Evolutionary conservation across 139 green algal genomes (phyloP).

Genomic region (Deuterostichococcus epilithicus): DNA sequence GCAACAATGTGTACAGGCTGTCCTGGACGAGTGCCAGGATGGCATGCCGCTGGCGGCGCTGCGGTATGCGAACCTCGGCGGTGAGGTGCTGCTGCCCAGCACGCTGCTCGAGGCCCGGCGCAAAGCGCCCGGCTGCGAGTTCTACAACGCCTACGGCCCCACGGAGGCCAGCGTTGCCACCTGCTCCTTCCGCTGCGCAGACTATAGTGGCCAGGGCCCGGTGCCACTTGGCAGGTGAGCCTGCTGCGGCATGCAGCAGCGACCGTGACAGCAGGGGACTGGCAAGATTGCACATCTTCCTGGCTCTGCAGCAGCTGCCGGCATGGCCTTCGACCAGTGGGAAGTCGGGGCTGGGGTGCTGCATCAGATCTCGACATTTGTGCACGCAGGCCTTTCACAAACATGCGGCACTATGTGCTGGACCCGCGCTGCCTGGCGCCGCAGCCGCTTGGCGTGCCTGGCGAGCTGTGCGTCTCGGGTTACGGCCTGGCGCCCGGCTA

Average conservation of each 20-base stretch:
- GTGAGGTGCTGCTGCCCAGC: background rate
- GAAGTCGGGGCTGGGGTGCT: too few species aligned
- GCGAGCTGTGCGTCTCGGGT: slow-evolving; percentile 25
- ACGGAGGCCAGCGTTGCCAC: slow-evolving; percentile 19
- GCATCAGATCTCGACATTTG: background rate
- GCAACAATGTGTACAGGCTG: too few species aligned
- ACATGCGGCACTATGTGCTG: slow-evolving; percentile 19
- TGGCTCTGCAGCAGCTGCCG: too few species aligned
- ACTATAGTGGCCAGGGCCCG: background rate
- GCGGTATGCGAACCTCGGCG: background rate
- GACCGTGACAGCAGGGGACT: too few species aligned
- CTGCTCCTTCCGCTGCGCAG: background rate
- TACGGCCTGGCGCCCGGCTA: slow-evolving; percentile 27
- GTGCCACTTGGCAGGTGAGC: slow-evolving; percentile 10
- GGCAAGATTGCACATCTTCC: too few species aligned
- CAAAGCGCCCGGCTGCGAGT: background rate
- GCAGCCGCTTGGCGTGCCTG: slow-evolving; percentile 23
- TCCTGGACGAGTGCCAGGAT: background rate
- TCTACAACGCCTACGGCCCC: slow-evolving; percentile 26
- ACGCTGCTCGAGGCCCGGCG: background rate
- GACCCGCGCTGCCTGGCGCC: slow-evolving; percentile 11
- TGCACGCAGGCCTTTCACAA: slow-evolving; percentile 11
- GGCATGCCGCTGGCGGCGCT: background rate
- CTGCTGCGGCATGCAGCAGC: too few species aligned
- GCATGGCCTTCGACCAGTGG: too few species aligned